These are phyloP conservation scores for Mucor saturninus DNA, from an alignment of 371 early-diverging fungal species.

Conservation along the genomic window DNA sequence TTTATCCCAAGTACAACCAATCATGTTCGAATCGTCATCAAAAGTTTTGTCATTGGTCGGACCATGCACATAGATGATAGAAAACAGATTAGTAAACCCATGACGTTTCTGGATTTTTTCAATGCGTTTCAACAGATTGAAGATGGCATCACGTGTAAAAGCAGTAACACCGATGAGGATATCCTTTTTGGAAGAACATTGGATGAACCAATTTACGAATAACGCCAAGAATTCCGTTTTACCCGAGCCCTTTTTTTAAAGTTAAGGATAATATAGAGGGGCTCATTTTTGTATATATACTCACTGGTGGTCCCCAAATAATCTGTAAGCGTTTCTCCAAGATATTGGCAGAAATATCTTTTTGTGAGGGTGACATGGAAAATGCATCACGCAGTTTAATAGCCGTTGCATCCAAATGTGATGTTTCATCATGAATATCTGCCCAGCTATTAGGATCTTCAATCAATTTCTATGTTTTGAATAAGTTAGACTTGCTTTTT, in stretches of 20 bases:
- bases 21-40: neutral
- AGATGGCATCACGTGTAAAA: conserved; percentile 59
- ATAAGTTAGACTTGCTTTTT: neutral
- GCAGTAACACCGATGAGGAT: conserved; percentile 61
- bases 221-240: conserved; percentile 63
- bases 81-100: conserved; percentile 10
- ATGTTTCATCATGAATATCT: neutral
- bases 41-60: neutral
- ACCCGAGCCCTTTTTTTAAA: conserved; percentile 55
- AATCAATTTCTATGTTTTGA: conserved; percentile 20
- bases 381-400: conserved; percentile 41
- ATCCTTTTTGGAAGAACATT: conserved; percentile 29
- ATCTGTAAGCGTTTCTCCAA: conserved; percentile 51
- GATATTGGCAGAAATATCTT: conserved; percentile 45
- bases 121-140: conserved; percentile 50
- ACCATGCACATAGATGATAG: conserved; percentile 15
- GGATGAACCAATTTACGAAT: conserved; percentile 52
- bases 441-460: conserved; percentile 40
- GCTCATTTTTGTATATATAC: conserved; percentile 4
- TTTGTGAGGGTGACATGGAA: conserved; percentile 61
- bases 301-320: conserved; percentile 68
- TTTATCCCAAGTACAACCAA: conserved; percentile 10
- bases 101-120: conserved; percentile 37
- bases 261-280: neutral
- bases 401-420: conserved; percentile 31